Conservation (phyloP, 2,329 filamentous ascomycete species). For the Proliferodiscus dingleyae region DNA sequence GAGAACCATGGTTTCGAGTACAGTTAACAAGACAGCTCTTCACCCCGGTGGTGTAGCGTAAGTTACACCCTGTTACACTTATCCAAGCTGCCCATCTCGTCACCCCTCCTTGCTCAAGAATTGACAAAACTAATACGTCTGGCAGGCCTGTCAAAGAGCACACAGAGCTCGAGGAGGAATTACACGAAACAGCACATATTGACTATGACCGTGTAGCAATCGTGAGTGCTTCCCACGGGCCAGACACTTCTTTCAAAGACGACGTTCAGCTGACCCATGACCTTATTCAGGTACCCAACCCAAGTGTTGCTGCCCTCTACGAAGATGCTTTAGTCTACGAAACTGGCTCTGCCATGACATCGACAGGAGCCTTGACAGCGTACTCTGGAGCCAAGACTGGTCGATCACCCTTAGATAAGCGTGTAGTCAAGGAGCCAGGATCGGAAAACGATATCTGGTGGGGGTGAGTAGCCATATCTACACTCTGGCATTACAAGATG, state of each 20-base stretch:
- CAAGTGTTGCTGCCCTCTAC: conserved; percentile 83
- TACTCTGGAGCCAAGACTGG: conserved; percentile 99
- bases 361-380: conserved; percentile 87
- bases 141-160: conserved; percentile 75
- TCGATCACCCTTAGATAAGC: conserved; percentile 94
- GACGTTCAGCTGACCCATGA: too few species aligned
- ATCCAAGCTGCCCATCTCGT: neutral
- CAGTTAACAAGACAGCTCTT: conserved; percentile 28
- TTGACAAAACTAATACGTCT: conserved; percentile 10
- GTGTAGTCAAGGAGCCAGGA: conserved; percentile 84
- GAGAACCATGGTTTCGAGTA: conserved; percentile 28
- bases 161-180: conserved; percentile 96
- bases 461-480: conserved; percentile 45
- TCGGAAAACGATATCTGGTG: conserved; percentile 96
- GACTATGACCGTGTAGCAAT: conserved; percentile 98
- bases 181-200: conserved; percentile 96
- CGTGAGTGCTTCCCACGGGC: conserved; percentile 50
- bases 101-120: neutral
- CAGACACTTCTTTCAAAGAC: conserved; percentile 8
- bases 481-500: neutral
- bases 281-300: conserved; percentile 68
- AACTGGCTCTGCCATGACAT: conserved; percentile 94
- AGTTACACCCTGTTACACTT: conserved; percentile 5
- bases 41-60: conserved; percentile 31
- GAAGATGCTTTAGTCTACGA: conserved; percentile 99